phyloP scores from a whole-genome alignment of 495 filamentous ascomycete species.

The Jackrogersella minutella region DNA sequence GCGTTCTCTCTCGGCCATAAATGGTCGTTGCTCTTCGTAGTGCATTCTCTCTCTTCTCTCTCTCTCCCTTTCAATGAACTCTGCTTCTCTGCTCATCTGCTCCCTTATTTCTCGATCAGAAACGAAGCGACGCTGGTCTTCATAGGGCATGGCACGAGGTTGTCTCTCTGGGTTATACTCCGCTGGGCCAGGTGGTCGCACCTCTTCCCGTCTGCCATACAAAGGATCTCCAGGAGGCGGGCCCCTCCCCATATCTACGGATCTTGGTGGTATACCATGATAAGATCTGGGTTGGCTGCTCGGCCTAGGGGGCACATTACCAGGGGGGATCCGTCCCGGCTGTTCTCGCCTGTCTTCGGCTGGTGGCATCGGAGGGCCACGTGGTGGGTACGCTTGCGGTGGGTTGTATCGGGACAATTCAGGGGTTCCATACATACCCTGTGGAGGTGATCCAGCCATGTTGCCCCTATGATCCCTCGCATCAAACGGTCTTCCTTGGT shows the following conservation, averaged over 20 bases:
- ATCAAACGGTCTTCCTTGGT: slow-evolving; percentile 63
- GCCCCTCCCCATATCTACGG: slow-evolving; percentile 50
- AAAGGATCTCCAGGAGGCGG: slow-evolving; percentile 49
- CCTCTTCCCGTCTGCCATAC: slow-evolving; percentile 56
- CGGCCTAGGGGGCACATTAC: slow-evolving; percentile 55
- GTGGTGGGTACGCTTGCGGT: slow-evolving; percentile 57
- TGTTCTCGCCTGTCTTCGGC: slow-evolving; percentile 54
- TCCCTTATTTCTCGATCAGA: slow-evolving; percentile 31
- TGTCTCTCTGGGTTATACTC: slow-evolving; percentile 60
- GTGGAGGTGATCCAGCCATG: slow-evolving; percentile 56
- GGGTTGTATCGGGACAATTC: slow-evolving; percentile 64
- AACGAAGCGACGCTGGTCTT: slow-evolving; percentile 45
- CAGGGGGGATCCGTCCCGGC: slow-evolving; percentile 47
- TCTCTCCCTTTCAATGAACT: slow-evolving; percentile 40
- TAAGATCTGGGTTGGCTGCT: slow-evolving; percentile 62
- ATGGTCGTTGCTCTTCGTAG: slow-evolving; percentile 48
- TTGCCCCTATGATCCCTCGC: slow-evolving; percentile 55
- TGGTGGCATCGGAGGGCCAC: slow-evolving; percentile 50
- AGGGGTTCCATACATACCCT: slow-evolving; percentile 57
- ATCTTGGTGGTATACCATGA: slow-evolving; percentile 50
- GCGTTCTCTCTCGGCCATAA: slow-evolving; percentile 36
- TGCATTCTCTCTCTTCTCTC: slow-evolving; percentile 46
- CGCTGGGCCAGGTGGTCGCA: slow-evolving; percentile 30
- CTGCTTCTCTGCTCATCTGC: slow-evolving; percentile 39
- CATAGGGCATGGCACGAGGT: slow-evolving; percentile 43